Evolutionary conservation across 805 yeast genomes (phyloP).

Genomic region (Candida michaelii): DNA sequence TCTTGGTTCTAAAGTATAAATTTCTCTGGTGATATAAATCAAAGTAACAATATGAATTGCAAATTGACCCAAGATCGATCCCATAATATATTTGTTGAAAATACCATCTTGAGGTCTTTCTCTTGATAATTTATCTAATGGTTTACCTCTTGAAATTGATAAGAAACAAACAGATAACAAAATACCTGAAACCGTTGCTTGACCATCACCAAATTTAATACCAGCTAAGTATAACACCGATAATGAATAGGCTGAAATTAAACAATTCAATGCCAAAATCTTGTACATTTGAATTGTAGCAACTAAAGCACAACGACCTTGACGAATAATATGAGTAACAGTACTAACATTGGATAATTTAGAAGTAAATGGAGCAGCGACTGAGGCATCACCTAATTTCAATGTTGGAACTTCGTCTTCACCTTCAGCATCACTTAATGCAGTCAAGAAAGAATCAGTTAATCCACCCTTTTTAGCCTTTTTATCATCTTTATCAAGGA

Average conservation of each 20-base stretch:
- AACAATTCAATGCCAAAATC: slow-evolving; percentile 92
- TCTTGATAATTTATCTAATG: slow-evolving; percentile 82
- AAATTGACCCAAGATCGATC: slow-evolving; percentile 94
- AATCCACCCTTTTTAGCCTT: slow-evolving; percentile 25
- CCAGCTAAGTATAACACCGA: slow-evolving; percentile 95
- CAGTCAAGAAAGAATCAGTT: slow-evolving; percentile 66
- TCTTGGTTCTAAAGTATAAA: slow-evolving; percentile 88
- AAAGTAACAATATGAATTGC: slow-evolving; percentile 85
- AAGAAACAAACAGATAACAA: slow-evolving; percentile 91
- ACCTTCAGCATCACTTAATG: slow-evolving; percentile 51
- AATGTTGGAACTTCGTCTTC: slow-evolving; percentile 91
- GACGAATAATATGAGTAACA: slow-evolving; percentile 90
- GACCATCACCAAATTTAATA: slow-evolving; percentile 96
- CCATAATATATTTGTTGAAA: slow-evolving; percentile 94
- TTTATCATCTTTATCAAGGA: slow-evolving; percentile 25
- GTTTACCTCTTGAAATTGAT: slow-evolving; percentile 91
- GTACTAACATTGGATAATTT: slow-evolving; percentile 89
- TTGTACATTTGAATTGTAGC: slow-evolving; percentile 99
- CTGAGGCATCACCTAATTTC: slow-evolving; percentile 97
- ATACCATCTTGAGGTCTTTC: slow-evolving; percentile 98
- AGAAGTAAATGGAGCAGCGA: slow-evolving; percentile 98
- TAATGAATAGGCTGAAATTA: slow-evolving; percentile 93
- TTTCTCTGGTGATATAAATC: slow-evolving; percentile 79
- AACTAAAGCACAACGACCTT: slow-evolving; percentile 96
- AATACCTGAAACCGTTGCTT: slow-evolving; percentile 95